Evolutionary conservation across 192 early-diverging fungal species (phyloP).

Genomic region (Backusella liffmaniae): DNA sequence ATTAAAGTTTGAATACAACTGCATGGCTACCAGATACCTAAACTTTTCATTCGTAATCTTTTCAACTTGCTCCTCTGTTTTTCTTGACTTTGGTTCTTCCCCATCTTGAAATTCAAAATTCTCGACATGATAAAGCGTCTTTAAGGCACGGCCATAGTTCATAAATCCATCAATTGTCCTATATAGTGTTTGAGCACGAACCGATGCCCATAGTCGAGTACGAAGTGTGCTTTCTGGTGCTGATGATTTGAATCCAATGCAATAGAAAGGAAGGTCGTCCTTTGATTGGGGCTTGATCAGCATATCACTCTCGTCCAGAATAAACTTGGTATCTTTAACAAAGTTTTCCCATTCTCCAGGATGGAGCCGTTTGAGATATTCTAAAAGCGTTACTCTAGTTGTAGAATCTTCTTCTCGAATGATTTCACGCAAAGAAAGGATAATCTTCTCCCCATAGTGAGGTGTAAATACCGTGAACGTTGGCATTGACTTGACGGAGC

Average conservation of each 20-base stretch:
- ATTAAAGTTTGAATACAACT: conserved; percentile 65
- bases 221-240: conserved; percentile 66
- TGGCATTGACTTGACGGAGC: conserved; percentile 65
- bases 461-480: conserved; percentile 71
- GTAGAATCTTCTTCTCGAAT: conserved; percentile 70
- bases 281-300: conserved; percentile 23
- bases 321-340: conserved; percentile 71
- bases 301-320: conserved; percentile 50
- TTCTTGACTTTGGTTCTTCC: conserved; percentile 24
- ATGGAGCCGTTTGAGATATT: conserved; percentile 66
- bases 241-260: conserved; percentile 65
- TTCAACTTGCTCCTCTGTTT: conserved; percentile 51
- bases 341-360: conserved; percentile 74
- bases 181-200: conserved; percentile 71
- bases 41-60: conserved; percentile 66
- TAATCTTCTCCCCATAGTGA: conserved; percentile 71
- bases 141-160: conserved; percentile 70
- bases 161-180: conserved; percentile 72
- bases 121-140: conserved; percentile 64
- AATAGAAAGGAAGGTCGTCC: conserved; percentile 66
- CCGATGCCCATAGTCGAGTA: conserved; percentile 72
- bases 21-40: conserved; percentile 69
- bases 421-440: conserved; percentile 69
- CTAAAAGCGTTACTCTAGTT: conserved; percentile 65
- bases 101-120: conserved; percentile 51